These are phyloP conservation scores for Talaromyces sp. DNA, from an alignment of 2,329 filamentous ascomycete species.

Conservation along the genomic window DNA sequence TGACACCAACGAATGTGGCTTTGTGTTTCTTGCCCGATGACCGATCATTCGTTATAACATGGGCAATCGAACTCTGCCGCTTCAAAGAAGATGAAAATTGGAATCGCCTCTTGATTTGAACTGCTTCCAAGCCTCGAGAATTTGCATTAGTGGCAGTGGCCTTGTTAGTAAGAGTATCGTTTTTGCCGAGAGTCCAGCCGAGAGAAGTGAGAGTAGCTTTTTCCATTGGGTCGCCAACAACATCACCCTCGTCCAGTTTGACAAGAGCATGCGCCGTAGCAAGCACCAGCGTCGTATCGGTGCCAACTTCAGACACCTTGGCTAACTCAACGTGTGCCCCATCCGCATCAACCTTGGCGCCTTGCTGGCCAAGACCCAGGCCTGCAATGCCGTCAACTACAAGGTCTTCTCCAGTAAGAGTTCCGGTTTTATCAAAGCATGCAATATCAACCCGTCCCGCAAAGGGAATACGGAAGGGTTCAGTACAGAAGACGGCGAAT, in stretches of 20 bases:
- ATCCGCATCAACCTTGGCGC: constrained; percentile 66
- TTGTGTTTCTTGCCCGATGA: constrained; percentile 70
- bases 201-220: constrained; percentile 88
- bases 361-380: constrained; percentile 65
- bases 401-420: constrained; percentile 90
- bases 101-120: constrained; percentile 94
- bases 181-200: constrained; percentile 87
- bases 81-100: constrained; percentile 97
- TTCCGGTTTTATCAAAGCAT: constrained; percentile 98
- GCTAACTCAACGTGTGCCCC: constrained; percentile 79
- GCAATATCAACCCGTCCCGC: constrained; percentile 93
- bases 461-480: constrained; percentile 96
- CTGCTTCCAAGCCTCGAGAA: constrained; percentile 57
- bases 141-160: constrained; percentile 34
- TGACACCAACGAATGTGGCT: constrained; percentile 90
- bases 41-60: constrained; percentile 67
- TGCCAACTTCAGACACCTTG: constrained; percentile 62
- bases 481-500: constrained; percentile 96
- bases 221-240: constrained; percentile 98
- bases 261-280: constrained; percentile 94
- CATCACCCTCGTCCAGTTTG: constrained; percentile 92
- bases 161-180: constrained; percentile 76
- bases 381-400: constrained; percentile 97
- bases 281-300: constrained; percentile 86
- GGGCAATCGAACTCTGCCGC: constrained; percentile 90